Conservation (phyloP, 2,329 filamentous ascomycete species). For the Cercospora sp. region DNA sequence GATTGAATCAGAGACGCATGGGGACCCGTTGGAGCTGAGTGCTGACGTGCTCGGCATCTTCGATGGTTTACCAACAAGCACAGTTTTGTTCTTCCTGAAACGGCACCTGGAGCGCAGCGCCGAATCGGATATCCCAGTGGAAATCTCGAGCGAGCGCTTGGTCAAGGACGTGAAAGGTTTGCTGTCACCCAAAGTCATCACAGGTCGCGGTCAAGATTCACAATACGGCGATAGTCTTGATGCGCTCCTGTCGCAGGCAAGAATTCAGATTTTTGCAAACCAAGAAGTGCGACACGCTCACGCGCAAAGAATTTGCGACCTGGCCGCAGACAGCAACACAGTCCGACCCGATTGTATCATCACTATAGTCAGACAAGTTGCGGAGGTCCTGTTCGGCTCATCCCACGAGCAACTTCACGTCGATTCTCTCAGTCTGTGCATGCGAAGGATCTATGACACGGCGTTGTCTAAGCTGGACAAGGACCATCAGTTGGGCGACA, state of each 20-base stretch:
- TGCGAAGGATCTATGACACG: slow-evolving; percentile 17
- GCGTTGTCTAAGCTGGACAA: slow-evolving; percentile 17
- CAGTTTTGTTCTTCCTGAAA: slow-evolving; percentile 9
- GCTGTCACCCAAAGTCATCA: not conserved
- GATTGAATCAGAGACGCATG: not conserved
- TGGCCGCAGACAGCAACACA: not conserved
- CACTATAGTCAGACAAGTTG: slow-evolving; percentile 3
- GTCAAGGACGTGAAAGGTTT: not conserved
- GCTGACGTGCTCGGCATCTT: not conserved
- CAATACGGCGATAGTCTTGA: not conserved
- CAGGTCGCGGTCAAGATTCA: not conserved
- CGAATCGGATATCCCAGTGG: not conserved
- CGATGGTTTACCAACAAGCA: slow-evolving; percentile 9
- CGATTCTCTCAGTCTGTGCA: slow-evolving; percentile 12
- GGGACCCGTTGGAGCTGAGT: not conserved
- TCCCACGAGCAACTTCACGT: not conserved
- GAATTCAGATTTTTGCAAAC: not conserved
- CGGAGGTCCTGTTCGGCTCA: not conserved
- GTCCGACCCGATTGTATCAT: not conserved
- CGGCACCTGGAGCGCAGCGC: slow-evolving; percentile 3
- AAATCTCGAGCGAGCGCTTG: not conserved
- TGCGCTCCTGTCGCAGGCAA: not conserved
- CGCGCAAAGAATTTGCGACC: slow-evolving; percentile 7
- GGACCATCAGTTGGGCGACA: slow-evolving; percentile 2
- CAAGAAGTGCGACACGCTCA: slow-evolving; percentile 8